These are phyloP conservation scores for Talaromyces thailandensis DNA, from an alignment of 495 filamentous ascomycete species.

Conservation along the genomic window DNA sequence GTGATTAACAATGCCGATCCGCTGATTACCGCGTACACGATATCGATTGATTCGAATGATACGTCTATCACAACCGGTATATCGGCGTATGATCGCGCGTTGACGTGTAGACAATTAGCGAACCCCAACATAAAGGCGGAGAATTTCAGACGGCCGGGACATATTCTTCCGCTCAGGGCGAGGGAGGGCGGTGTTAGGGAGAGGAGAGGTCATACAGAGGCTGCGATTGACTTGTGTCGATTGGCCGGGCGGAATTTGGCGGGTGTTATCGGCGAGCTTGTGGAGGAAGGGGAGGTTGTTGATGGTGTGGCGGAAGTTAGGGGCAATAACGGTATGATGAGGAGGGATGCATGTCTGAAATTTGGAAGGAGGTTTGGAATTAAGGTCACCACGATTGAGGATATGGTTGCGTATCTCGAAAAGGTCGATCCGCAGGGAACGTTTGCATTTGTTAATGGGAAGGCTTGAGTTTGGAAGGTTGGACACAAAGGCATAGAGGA, in stretches of 20 bases:
- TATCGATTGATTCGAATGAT: constrained; percentile 69
- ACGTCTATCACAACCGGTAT: constrained; percentile 80
- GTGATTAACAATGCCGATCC: constrained; percentile 74
- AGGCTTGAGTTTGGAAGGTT: constrained; percentile 17
- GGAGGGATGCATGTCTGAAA: constrained; percentile 76
- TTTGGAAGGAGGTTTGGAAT: constrained; percentile 87
- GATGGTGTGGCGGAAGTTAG: constrained; percentile 47
- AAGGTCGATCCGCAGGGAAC: constrained; percentile 17
- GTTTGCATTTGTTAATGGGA: constrained; percentile 24
- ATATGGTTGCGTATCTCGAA: constrained; percentile 73
- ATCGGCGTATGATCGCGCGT: constrained; percentile 74
- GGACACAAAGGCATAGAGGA: not conserved
- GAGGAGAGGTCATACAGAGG: constrained; percentile 84
- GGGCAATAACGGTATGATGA: constrained; percentile 76
- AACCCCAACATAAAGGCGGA: constrained; percentile 45
- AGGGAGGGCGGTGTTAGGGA: constrained; percentile 70
- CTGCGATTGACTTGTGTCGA: constrained; percentile 78
- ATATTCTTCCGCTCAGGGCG: constrained; percentile 81
- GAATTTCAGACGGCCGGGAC: constrained; percentile 75
- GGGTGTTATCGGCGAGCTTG: constrained; percentile 78
- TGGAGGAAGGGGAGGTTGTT: constrained; percentile 66
- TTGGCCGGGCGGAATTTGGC: constrained; percentile 65
- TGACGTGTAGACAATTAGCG: constrained; percentile 75
- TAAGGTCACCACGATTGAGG: constrained; percentile 92
- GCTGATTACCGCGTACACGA: constrained; percentile 84